Evolutionary conservation across 495 filamentous ascomycete species (phyloP), one percentile per base, ranked within the genome.

Genomic region (Cladorrhinum samala): DNA sequence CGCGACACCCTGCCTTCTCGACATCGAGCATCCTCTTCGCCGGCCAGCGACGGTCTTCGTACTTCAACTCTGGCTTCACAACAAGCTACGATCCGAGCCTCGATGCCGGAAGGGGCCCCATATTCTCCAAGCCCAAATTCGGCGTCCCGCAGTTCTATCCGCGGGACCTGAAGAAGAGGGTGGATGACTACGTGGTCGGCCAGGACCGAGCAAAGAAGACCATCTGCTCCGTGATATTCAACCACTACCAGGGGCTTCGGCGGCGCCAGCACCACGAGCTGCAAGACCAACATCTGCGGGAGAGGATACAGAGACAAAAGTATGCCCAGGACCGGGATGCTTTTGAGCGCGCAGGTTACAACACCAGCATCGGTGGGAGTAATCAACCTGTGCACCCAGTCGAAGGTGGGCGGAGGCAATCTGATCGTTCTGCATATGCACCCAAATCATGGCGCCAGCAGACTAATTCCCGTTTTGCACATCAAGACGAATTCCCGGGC

Each of bases 171-270:
- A 97, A 97, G 70, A 79, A 89, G 58, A 87, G 95, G 64, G 82
- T 97, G 9, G 94, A 98, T 63, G 86, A 92, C 64, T 97, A 89
- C 67, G 92, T 98, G 6, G 92, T 98, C 5, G 94, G 94, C 19
- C 93, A 98, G 66, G 88, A 95, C 59, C 84, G 88, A 46, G 89
- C 93, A n/a, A 98, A 97, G 78, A 93, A 93, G 66, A 86, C 91
- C 20, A 79, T 96, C 47, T 92, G 89, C 57, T 86, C 91, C 9
- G 89, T 91, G 2, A 87, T 98, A n/a, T 96, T 90, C 69, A 95
- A 96, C 71, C 93, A 98, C 62, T 97, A 96, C 65, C 91, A 95
- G 71, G 78, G 86, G 36, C 80, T 95, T 54, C 84, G 87, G 53
- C 87, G 95, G 60, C 62, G 89, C 47, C 75, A 89, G 45, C 79